Evolutionary conservation across 176 grass and related monocot species (phyloP).

Genomic region (Avena eriantha): DNA sequence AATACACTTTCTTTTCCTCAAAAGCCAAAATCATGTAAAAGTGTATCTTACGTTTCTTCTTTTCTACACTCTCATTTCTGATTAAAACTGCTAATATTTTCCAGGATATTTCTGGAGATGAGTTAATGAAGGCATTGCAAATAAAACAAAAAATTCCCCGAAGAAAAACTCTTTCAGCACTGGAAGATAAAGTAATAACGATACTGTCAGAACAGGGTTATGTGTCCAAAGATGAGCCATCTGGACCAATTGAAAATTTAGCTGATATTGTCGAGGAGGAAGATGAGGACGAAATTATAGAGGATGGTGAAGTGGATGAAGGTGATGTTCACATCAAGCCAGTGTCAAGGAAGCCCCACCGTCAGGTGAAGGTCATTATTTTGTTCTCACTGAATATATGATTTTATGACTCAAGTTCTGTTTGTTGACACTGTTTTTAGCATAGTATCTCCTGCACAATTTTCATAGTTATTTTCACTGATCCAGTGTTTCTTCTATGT

Average conservation of each 20-base stretch:
- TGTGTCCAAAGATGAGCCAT: slow-evolving; percentile 68
- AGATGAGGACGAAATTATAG: slow-evolving; percentile 85
- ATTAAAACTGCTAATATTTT: slow-evolving; percentile 43
- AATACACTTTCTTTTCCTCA: background rate
- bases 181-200: slow-evolving; percentile 90
- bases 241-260: slow-evolving; percentile 55
- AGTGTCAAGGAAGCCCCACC: slow-evolving; percentile 57
- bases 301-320: slow-evolving; percentile 98
- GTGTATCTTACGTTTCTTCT: slow-evolving; percentile 16
- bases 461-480: slow-evolving; percentile 8
- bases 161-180: slow-evolving; percentile 81
- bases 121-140: slow-evolving; percentile 90
- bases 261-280: slow-evolving; percentile 67
- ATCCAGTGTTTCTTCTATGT: slow-evolving; percentile 40
- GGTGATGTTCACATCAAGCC: slow-evolving; percentile 98
- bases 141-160: slow-evolving; percentile 93
- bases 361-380: slow-evolving; percentile 58
- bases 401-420: background rate
- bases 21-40: background rate
- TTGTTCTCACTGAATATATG: slow-evolving; percentile 21
- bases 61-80: slow-evolving; percentile 9
- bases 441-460: slow-evolving; percentile 25
- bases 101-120: slow-evolving; percentile 95
- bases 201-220: slow-evolving; percentile 93
- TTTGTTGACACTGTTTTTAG: slow-evolving; percentile 28